phyloP scores from a whole-genome alignment of 2,329 filamentous ascomycete genomes.

The Trichothecium sympodiale region DNA sequence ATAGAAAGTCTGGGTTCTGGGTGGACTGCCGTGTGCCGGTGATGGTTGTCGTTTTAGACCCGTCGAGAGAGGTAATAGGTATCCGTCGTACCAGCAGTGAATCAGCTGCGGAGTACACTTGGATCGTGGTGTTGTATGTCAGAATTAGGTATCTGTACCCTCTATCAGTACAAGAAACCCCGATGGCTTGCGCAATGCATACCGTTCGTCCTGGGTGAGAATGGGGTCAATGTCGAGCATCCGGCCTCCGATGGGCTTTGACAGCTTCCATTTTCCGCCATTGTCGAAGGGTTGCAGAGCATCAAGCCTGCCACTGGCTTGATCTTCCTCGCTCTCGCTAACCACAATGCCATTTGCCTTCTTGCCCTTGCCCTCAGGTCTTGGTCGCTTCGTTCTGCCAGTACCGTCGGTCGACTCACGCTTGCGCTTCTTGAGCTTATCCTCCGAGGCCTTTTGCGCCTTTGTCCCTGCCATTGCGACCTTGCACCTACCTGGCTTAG shows the following conservation, averaged over 20 bases:
- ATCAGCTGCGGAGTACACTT: conserved; percentile 70
- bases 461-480: conserved; percentile 24
- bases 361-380: conserved; percentile 11
- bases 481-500: not conserved
- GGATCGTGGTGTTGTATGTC: conserved; percentile 61
- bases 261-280: conserved; percentile 43
- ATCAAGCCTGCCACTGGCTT: conserved; percentile 12
- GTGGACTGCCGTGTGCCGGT: conserved; percentile 29
- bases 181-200: conserved; percentile 14
- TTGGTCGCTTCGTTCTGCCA: conserved; percentile 27
- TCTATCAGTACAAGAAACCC: not conserved
- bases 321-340: conserved; percentile 3
- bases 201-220: conserved; percentile 51
- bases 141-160: conserved; percentile 57
- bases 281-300: conserved; percentile 16
- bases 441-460: conserved; percentile 19
- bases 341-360: conserved; percentile 12
- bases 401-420: conserved; percentile 30
- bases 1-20: conserved; percentile 34
- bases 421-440: conserved; percentile 35
- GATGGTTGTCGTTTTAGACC: conserved; percentile 19
- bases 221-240: conserved; percentile 56
- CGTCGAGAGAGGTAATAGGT: conserved; percentile 27
- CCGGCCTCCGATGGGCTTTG: conserved; percentile 52
- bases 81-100: conserved; percentile 73